Evolutionary conservation across 176 grass and related monocot species (phyloP), one percentile per base, ranked within the genome.

Genomic region (Musa troglodytarum): DNA sequence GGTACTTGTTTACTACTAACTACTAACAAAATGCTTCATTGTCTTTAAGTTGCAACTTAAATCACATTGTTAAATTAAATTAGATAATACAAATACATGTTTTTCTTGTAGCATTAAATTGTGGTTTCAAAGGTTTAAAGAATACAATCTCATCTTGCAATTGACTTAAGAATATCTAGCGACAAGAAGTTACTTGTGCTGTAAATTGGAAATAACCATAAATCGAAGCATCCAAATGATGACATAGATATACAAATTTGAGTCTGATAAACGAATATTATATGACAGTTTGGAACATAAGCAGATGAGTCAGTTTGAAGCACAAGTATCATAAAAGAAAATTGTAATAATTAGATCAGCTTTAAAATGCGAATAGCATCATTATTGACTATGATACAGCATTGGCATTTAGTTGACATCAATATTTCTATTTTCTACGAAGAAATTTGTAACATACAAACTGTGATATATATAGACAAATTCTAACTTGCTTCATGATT

Each of bases 401-500:
- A 69, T 65, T 66, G 55, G 12, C 16, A 26, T 20, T 66, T 24
- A 53, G 59, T 52, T 52, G 34, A 13, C 34, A 51, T 51, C 34
- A 50, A 23, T 14, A 17, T 63, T 9, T 65, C 22, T 51, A 10
- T 23, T 24, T 1, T 43, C 34, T 43, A 50, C 22, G 52, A 50
- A 50, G 1, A 73, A 54, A 61, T 17, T 49, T 52, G 9, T 65
- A 10, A 25, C 10, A 50, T 52, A 77, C 54, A 76, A 28, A 51
- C 50, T 76, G 19, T 21, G 21, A 77, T 65, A 52, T 61, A 53
- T 77, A 65, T 77, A 52, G 10, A 77, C 20, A 77, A 59, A 52
- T 65, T 65, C 49, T 77, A 53, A 53, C 8, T 25, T 65, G 61
- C 6, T 7, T 65, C 49, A 65, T 24, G n/a, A 77, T 77, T 79